Percentiles rank a stretch among this genome's conserved stretches.
phyloP scores from a whole-genome alignment of 148 eudicot species.

The Silene uniflora region DNA sequence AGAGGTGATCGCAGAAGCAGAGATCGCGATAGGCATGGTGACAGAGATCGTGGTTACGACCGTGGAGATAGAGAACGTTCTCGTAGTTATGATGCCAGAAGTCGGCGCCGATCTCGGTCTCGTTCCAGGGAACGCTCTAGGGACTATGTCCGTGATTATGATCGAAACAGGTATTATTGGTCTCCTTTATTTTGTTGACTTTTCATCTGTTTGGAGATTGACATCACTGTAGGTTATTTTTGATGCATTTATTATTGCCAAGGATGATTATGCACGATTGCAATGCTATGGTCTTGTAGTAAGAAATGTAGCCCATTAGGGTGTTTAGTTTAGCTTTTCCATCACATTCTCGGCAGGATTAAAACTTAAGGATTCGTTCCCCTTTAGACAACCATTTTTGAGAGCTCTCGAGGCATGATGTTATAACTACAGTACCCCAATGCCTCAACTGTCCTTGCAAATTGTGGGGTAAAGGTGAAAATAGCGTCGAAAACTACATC shows the following conservation, averaged over 20 bases:
- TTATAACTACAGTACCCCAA: too few relatives aligned
- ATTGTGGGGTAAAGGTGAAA: too few relatives aligned
- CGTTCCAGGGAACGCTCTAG: slow-evolving; percentile 77
- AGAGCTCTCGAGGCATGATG: too few relatives aligned
- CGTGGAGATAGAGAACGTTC: slow-evolving; percentile 72
- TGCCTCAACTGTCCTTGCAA: too few relatives aligned
- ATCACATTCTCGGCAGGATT: too few relatives aligned
- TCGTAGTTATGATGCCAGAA: slow-evolving; percentile 73
- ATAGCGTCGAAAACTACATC: too few relatives aligned
- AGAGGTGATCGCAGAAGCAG: slow-evolving; percentile 57
- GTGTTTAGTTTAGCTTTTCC: too few relatives aligned
- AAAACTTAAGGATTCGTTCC: too few relatives aligned
- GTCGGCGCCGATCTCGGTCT: slow-evolving; percentile 81
- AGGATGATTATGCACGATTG: too few relatives aligned
- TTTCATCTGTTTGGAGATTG: background rate
- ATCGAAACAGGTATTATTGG: slow-evolving; percentile 59
- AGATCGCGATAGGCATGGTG: slow-evolving; percentile 65
- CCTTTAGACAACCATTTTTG: too few relatives aligned
- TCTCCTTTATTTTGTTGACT: background rate
- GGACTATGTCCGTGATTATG: slow-evolving; percentile 59
- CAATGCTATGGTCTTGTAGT: too few relatives aligned
- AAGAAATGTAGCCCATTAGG: too few relatives aligned
- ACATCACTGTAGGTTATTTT: background rate
- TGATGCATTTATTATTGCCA: background rate
- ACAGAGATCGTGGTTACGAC: slow-evolving; percentile 55